phyloP scores from a whole-genome alignment of 805 yeast species.

The Candida maris region DNA sequence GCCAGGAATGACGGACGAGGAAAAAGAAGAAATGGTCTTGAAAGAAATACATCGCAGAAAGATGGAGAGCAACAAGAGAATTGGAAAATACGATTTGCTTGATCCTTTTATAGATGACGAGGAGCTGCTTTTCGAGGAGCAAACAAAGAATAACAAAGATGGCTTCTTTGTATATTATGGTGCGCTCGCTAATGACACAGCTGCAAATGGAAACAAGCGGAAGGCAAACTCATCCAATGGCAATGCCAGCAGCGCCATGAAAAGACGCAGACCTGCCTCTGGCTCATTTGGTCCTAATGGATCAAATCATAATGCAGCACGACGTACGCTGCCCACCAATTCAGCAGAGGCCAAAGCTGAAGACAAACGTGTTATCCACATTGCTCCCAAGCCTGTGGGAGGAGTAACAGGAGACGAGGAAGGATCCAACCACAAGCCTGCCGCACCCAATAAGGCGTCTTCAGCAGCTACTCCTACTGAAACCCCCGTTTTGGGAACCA shows the following conservation, averaged over 20 bases:
- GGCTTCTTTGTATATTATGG: slow-evolving; percentile 97
- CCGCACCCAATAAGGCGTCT: neutral
- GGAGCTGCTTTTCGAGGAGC: slow-evolving; percentile 90
- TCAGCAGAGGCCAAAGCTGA: neutral
- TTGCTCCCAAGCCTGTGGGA: neutral
- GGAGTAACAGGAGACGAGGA: neutral
- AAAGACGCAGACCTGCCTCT: slow-evolving; percentile 4
- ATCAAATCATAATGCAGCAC: neutral
- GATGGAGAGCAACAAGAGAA: slow-evolving; percentile 59
- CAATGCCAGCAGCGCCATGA: slow-evolving; percentile 3
- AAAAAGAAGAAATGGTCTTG: slow-evolving; percentile 30
- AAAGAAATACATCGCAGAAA: slow-evolving; percentile 33
- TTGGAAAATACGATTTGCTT: slow-evolving; percentile 85
- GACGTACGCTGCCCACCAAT: neutral
- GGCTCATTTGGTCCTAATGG: neutral
- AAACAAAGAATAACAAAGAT: slow-evolving; percentile 85
- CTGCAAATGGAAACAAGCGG: slow-evolving; percentile 15
- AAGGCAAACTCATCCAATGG: slow-evolving; percentile 6
- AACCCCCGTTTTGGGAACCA: neutral
- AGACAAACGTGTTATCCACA: neutral
- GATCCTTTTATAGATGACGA: slow-evolving; percentile 97
- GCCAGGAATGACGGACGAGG: slow-evolving; percentile 32
- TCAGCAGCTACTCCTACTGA: neutral
- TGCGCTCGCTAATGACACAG: slow-evolving; percentile 64
- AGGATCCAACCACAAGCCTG: neutral